Evolutionary conservation across 495 filamentous ascomycete species (phyloP).

Genomic region (Choiromyces venosus): DNA sequence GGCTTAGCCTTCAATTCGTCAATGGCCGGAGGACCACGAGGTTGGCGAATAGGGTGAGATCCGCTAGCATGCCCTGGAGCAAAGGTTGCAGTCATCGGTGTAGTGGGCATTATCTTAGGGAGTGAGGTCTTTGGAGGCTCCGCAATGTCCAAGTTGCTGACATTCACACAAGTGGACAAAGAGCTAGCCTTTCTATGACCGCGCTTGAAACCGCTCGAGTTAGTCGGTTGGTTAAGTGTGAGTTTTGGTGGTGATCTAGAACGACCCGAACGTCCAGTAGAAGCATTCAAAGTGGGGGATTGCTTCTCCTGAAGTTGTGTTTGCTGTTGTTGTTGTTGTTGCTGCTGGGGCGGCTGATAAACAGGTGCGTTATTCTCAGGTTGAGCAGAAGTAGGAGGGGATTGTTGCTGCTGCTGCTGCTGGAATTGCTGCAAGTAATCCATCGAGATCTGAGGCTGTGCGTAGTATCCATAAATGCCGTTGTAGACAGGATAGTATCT

Average conservation of each 20-base stretch:
- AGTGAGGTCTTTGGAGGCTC: constrained; percentile 58
- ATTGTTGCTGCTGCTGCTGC: constrained; percentile 44
- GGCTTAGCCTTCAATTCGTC: constrained; percentile 88
- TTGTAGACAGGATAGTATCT: constrained; percentile 76
- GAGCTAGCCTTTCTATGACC: constrained; percentile 89
- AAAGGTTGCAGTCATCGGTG: constrained; percentile 80
- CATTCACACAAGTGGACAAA: constrained; percentile 58
- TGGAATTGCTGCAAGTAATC: constrained; percentile 49
- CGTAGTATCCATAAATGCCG: constrained; percentile 69
- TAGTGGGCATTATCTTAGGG: constrained; percentile 71
- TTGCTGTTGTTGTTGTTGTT: constrained; percentile 40
- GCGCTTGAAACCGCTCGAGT: constrained; percentile 65
- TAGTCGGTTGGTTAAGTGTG: constrained; percentile 46
- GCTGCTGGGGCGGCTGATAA: constrained; percentile 25
- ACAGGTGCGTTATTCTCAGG: constrained; percentile 1
- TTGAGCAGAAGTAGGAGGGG: constrained; percentile 10
- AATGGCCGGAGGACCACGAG: constrained; percentile 82
- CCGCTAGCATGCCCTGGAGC: constrained; percentile 89
- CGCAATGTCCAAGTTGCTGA: constrained; percentile 53
- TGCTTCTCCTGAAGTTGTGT: constrained; percentile 41
- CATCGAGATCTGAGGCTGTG: constrained; percentile 52
- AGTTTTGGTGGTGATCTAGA: constrained; percentile 51
- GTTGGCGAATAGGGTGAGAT: constrained; percentile 90
- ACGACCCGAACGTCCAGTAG: constrained; percentile 38
- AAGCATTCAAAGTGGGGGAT: constrained; percentile 44